Evolutionary conservation across 139 green algal species (phyloP).

Genomic region (Yamagishiella unicocca): DNA sequence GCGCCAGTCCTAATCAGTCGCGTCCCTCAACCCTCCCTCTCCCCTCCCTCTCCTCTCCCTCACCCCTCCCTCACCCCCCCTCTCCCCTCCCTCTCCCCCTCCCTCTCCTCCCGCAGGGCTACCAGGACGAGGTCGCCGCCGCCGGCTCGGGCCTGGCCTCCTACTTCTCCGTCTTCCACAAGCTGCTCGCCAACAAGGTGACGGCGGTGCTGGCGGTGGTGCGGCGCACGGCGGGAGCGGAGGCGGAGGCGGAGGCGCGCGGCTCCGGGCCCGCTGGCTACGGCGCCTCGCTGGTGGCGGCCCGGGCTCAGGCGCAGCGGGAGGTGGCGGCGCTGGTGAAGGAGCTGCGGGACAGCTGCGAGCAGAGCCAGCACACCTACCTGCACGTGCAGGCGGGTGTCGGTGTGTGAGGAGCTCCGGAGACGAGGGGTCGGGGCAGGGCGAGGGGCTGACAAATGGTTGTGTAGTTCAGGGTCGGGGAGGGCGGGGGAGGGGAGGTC

Average conservation of each 20-base stretch:
- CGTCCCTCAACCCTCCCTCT: too few species aligned
- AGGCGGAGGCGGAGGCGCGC: not conserved
- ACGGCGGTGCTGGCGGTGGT: constrained; percentile 8
- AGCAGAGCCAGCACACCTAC: constrained; percentile 78
- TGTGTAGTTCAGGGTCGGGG: too few species aligned
- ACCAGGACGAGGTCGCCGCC: constrained; percentile 69
- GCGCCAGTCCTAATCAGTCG: too few species aligned
- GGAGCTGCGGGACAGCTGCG: constrained; percentile 72
- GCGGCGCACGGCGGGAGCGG: not conserved
- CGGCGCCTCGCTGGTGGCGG: not conserved
- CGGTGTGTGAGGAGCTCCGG: not conserved
- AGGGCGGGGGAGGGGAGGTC: too few species aligned
- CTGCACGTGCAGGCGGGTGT: constrained; percentile 69
- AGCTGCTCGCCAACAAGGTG: constrained; percentile 64
- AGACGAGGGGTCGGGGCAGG: not conserved
- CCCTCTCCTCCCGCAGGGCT: constrained; percentile 45
- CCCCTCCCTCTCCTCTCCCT: too few species aligned
- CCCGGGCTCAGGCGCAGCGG: not conserved
- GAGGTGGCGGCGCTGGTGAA: constrained; percentile 47
- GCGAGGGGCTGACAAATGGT: not conserved
- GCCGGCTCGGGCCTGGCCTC: constrained; percentile 73
- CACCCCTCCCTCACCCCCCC: too few species aligned
- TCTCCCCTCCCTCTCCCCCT: not conserved
- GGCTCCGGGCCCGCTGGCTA: not conserved
- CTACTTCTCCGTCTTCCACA: constrained; percentile 87